These are phyloP conservation scores for Quercus variabilis DNA, from an alignment of 306 rosid species.

Conservation along the genomic window DNA sequence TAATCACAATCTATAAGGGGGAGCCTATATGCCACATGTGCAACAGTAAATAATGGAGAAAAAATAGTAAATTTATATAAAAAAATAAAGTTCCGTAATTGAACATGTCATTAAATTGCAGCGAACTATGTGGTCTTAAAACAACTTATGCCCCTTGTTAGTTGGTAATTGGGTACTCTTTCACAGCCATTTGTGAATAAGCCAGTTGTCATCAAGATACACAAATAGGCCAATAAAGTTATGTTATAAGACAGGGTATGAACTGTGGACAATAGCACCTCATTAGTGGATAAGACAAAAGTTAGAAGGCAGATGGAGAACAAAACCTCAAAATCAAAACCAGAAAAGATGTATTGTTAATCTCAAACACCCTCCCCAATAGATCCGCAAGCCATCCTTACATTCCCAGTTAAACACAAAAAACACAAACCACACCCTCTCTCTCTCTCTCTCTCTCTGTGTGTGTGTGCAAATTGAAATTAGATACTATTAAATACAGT, in stretches of 20 bases:
- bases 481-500: neutral
- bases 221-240: too few relatives aligned
- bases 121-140: too few relatives aligned
- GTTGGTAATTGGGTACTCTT: too few relatives aligned
- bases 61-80: too few relatives aligned
- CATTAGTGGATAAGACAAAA: neutral
- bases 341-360: neutral
- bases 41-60: too few relatives aligned
- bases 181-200: too few relatives aligned
- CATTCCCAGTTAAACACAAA: slow-evolving; percentile 20
- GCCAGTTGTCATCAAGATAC: too few relatives aligned
- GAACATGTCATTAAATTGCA: too few relatives aligned
- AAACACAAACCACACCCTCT: neutral
- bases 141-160: too few relatives aligned
- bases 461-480: neutral
- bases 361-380: slow-evolving; percentile 36
- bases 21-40: too few relatives aligned
- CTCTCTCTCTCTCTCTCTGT: neutral
- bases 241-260: neutral
- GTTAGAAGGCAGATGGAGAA: slow-evolving; percentile 4
- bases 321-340: neutral
- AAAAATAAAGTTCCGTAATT: too few relatives aligned
- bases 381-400: slow-evolving; percentile 14
- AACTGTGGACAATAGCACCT: neutral
- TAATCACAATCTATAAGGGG: too few relatives aligned